Conservation (phyloP, 352 stramenopile species). For the Phytophthora litchii region DNA sequence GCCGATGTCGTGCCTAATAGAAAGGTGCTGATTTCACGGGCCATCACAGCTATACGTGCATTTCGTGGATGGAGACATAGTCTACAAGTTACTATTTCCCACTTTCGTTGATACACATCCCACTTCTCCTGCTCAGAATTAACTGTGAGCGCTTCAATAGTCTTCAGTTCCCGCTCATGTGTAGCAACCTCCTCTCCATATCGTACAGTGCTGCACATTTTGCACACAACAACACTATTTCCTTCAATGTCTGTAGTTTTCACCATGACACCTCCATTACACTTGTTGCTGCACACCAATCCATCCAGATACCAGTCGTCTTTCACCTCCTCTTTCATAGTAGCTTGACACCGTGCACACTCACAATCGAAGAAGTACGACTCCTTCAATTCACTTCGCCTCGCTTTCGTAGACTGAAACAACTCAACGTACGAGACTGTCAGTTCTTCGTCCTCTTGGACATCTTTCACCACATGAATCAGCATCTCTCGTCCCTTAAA, state of each 20-base stretch:
- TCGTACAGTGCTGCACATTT: slow-evolving; percentile 25
- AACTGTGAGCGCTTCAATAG: slow-evolving; percentile 5
- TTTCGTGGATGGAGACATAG: slow-evolving; percentile 44
- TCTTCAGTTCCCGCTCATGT: slow-evolving; percentile 22
- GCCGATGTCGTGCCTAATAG: slow-evolving; percentile 19
- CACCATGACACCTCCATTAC: slow-evolving; percentile 26
- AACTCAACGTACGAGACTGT: slow-evolving; percentile 80
- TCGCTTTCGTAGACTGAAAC: slow-evolving; percentile 46
- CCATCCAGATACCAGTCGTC: slow-evolving; percentile 56
- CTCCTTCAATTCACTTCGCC: slow-evolving; percentile 39
- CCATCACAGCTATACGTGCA: slow-evolving; percentile 32
- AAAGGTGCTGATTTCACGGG: slow-evolving; percentile 51
- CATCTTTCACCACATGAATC: slow-evolving; percentile 52
- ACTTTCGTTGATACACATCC: slow-evolving; percentile 33
- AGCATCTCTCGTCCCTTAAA: slow-evolving; percentile 52
- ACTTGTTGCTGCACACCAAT: slow-evolving; percentile 31
- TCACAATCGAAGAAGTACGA: slow-evolving; percentile 81
- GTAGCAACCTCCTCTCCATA: slow-evolving; percentile 4
- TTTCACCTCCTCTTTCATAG: slow-evolving; percentile 2
- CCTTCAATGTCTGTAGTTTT: neutral
- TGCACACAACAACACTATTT: slow-evolving; percentile 17
- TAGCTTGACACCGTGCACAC: slow-evolving; percentile 40
- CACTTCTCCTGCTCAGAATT: slow-evolving; percentile 29
- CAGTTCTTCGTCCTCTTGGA: slow-evolving; percentile 59
- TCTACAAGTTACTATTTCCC: slow-evolving; percentile 19